Base-by-base conservation (phyloP, 257 asterid species). In the Linaria vulgaris region DNA sequence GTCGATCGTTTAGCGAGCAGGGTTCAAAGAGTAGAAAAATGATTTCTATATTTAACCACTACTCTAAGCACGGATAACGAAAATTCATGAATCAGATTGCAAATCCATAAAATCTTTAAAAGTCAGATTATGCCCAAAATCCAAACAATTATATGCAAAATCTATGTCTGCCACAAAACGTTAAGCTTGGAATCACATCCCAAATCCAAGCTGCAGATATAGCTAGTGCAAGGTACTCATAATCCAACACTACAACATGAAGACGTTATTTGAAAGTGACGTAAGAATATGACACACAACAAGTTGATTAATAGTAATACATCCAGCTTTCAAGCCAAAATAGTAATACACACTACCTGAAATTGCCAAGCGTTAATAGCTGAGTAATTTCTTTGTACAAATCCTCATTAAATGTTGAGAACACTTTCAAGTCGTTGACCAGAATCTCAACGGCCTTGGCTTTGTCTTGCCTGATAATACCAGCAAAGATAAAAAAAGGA, bases 301-400 rank as follows among this genome's bases (percentile, higher is more conserved):
- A 52, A 17, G 37, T 12, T 9, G 30, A 34, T 51, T 5, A 2
- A 20, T 19, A 34, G 41, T 5, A 2, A 20, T 19, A 10, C 12
- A 17, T 46, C 38, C 60, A 22, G 48, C 53, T 64, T 54, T 41
- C 37, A 49, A 59, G 20, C 0, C 12, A 72, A 27, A 1, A 61
- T 51, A 38, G 66, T 56, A 72, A 61, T 58, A 54, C 48, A 14
- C 8, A 22, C 21, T 81, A 90, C 97, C 97, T 88, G 94, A 90
- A 88, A 84, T 90, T 90, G 68, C 50, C 70, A 68, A 90, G 90
- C 6, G 97, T 88, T 69, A 90, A 72, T 48, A 90, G 85, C 82
- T 90, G 97, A n/a, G 97, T 90, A 44, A 90, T 90, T 72, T 90
- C 96, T 79, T 90, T 90, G 69, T 79, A 90, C 50, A 90, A 73